Conservation (phyloP, 2,329 filamentous ascomycete species). For the Xylaria sp. region DNA sequence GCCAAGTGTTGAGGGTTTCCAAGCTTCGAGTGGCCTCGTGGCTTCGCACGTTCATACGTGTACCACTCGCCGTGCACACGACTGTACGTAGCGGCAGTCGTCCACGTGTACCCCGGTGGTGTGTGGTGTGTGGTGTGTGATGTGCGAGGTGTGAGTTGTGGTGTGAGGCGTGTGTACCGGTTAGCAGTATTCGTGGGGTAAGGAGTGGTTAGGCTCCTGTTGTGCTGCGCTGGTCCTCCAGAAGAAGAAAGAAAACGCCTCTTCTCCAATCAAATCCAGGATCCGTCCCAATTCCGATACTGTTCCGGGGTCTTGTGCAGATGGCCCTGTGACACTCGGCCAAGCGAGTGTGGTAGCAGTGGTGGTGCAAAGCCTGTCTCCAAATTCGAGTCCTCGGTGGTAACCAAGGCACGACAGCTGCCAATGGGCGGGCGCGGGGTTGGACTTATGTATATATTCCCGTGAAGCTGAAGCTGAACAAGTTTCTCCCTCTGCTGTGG, state of each 20-base stretch:
- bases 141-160: slow-evolving; percentile 27
- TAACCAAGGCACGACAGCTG: slow-evolving; percentile 41
- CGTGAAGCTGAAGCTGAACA: slow-evolving; percentile 17
- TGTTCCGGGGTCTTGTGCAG: slow-evolving; percentile 43
- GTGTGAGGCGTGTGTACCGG: slow-evolving; percentile 37
- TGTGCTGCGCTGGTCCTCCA: slow-evolving; percentile 39
- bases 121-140: slow-evolving; percentile 26
- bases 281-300: slow-evolving; percentile 44
- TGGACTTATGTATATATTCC: slow-evolving; percentile 32
- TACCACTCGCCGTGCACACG: slow-evolving; percentile 44
- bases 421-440: slow-evolving; percentile 39
- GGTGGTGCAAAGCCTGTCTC: slow-evolving; percentile 30
- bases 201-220: slow-evolving; percentile 45
- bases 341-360: slow-evolving; percentile 30
- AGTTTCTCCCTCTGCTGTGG: slow-evolving; percentile 16
- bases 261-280: slow-evolving; percentile 45
- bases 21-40: slow-evolving; percentile 32
- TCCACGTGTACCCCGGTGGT: slow-evolving; percentile 46
- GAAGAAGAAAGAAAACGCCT: slow-evolving; percentile 32
- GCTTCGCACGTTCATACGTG: slow-evolving; percentile 46
- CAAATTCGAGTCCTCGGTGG: slow-evolving; percentile 29
- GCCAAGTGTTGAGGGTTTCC: slow-evolving; percentile 35
- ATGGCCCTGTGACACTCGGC: slow-evolving; percentile 44
- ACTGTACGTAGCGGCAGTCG: slow-evolving; percentile 43
- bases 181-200: slow-evolving; percentile 45